These are phyloP conservation scores for Linnemannia elongata DNA, from an alignment of 192 early-diverging fungal genomes.

Conservation along the genomic window DNA sequence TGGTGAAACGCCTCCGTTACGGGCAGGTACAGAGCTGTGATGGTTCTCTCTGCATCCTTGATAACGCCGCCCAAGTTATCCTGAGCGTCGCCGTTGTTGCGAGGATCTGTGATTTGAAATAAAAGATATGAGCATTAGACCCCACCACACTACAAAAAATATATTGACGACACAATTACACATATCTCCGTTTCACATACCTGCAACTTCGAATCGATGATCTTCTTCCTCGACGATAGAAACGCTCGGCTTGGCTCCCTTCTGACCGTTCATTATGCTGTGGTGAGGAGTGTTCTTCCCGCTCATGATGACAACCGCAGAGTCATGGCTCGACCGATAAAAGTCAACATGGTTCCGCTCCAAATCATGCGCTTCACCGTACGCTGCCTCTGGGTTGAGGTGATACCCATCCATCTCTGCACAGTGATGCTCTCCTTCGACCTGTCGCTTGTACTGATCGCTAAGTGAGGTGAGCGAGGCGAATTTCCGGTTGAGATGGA, in stretches of 20 bases:
- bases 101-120: neutral
- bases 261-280: slow-evolving; percentile 16
- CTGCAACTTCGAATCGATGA: neutral
- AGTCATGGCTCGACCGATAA: slow-evolving; percentile 39
- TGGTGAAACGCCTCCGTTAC: neutral
- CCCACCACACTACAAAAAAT: neutral
- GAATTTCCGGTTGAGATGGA: slow-evolving; percentile 26
- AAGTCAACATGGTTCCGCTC: slow-evolving; percentile 2
- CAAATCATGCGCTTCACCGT: slow-evolving; percentile 40
- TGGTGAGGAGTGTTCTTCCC: slow-evolving; percentile 26
- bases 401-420: neutral
- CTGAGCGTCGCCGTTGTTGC: neutral
- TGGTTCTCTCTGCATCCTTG: slow-evolving; percentile 22
- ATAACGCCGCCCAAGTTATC: neutral
- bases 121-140: neutral
- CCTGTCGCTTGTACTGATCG: slow-evolving; percentile 22
- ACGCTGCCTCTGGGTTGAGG: slow-evolving; percentile 10
- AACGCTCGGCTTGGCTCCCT: neutral
- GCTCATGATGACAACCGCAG: slow-evolving; percentile 40
- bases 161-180: neutral
- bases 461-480: slow-evolving; percentile 21
- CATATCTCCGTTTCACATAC: neutral
- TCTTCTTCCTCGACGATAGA: slow-evolving; percentile 18
- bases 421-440: neutral
- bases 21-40: slow-evolving; percentile 11